Conservation (phyloP, 2,329 filamentous ascomycete genomes). For the Xenoacremonium recifei region DNA sequence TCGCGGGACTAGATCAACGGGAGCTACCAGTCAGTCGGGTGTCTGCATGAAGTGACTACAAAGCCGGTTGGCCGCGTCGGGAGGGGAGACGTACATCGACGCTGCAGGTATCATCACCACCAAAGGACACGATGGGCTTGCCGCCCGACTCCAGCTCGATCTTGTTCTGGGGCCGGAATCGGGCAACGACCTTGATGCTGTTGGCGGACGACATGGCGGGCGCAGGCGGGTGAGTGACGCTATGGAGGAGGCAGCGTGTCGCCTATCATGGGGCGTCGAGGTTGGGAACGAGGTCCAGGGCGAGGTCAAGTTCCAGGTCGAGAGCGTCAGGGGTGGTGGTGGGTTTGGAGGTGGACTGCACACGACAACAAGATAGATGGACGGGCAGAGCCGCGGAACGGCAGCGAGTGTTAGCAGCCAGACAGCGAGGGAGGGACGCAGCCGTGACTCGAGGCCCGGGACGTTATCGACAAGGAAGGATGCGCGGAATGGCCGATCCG, state of each 20-base stretch:
- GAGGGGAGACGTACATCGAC: slow-evolving; percentile 66
- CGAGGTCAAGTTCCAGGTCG: slow-evolving; percentile 14
- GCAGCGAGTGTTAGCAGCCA: slow-evolving; percentile 17
- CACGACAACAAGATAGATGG: neutral
- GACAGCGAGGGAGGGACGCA: slow-evolving; percentile 7
- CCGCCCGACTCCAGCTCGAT: slow-evolving; percentile 87
- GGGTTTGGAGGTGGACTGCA: neutral
- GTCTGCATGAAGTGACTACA: too few species aligned
- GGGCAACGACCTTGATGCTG: slow-evolving; percentile 87
- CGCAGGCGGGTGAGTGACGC: slow-evolving; percentile 17
- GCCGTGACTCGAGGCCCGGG: too few species aligned
- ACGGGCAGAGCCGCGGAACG: slow-evolving; percentile 23
- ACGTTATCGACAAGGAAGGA: too few species aligned
- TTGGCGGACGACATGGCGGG: slow-evolving; percentile 56
- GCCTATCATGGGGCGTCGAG: slow-evolving; percentile 26
- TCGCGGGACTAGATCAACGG: slow-evolving; percentile 71
- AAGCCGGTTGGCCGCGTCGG: neutral
- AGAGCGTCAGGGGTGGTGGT: slow-evolving; percentile 19
- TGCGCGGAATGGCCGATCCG: too few species aligned
- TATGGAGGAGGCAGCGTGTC: too few species aligned
- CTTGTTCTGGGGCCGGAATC: slow-evolving; percentile 96
- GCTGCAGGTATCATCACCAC: slow-evolving; percentile 82
- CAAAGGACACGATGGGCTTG: slow-evolving; percentile 87
- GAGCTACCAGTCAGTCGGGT: slow-evolving; percentile 28
- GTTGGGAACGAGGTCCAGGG: slow-evolving; percentile 15